phyloP scores from a whole-genome alignment of 2,329 filamentous ascomycete genomes.

The Aspergillus novofumigatus region DNA sequence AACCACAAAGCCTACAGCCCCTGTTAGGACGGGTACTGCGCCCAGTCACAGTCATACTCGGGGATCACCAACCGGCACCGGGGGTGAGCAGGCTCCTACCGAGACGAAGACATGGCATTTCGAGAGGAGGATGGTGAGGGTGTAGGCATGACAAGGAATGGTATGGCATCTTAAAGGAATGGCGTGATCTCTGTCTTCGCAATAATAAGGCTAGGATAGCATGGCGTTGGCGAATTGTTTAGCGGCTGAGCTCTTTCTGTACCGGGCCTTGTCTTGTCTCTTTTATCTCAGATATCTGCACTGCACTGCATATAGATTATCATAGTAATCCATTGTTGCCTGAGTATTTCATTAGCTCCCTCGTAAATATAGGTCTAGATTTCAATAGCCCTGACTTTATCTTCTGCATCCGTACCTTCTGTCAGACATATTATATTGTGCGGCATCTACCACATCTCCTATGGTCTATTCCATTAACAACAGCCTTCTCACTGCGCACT shows the following conservation, averaged over 20 bases:
- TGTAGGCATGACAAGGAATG: not conserved
- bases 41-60: not conserved
- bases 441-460: no score
- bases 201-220: no score
- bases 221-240: no score
- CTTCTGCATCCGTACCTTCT: no score
- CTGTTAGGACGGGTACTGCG: not conserved
- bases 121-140: not conserved
- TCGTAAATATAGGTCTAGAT: not conserved
- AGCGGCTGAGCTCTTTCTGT: not conserved
- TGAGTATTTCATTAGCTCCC: not conserved
- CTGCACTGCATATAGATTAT: not conserved
- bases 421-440: no score
- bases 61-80: not conserved
- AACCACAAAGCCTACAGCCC: not conserved
- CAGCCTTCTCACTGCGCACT: no score
- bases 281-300: not conserved
- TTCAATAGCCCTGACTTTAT: not conserved
- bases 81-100: slow-evolving; percentile 3
- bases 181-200: not conserved
- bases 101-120: slow-evolving; percentile 1
- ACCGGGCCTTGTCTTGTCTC: not conserved
- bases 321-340: not conserved
- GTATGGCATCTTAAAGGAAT: not conserved
- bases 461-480: no score